phyloP scores from a whole-genome alignment of 306 rosid genomes.

The Glycine soja region DNA sequence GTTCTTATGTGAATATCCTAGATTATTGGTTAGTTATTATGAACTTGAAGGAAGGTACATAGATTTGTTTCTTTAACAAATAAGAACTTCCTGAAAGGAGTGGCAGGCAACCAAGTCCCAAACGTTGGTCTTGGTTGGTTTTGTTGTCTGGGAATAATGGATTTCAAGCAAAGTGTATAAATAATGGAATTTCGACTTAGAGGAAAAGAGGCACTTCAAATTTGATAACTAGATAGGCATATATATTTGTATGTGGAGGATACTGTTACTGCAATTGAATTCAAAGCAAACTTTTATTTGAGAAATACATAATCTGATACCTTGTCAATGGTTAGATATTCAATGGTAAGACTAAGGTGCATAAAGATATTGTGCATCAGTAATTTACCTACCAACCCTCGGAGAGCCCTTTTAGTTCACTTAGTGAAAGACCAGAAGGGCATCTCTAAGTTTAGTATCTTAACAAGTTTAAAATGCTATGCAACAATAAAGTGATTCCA shows the following conservation, averaged over 20 bases:
- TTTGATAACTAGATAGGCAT: slow-evolving; percentile 25
- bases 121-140: slow-evolving; percentile 19
- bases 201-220: slow-evolving; percentile 4
- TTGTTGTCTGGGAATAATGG: slow-evolving; percentile 44
- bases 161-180: slow-evolving; percentile 34
- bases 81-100: slow-evolving; percentile 33
- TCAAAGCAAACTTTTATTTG: slow-evolving; percentile 35
- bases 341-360: slow-evolving; percentile 29
- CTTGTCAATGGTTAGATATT: slow-evolving; percentile 30
- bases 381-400: not conserved
- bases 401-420: not conserved
- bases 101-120: slow-evolving; percentile 35
- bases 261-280: slow-evolving; percentile 33
- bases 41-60: slow-evolving; percentile 51
- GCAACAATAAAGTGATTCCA: slow-evolving; percentile 38
- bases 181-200: slow-evolving; percentile 34
- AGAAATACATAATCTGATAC: slow-evolving; percentile 36
- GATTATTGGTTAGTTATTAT: slow-evolving; percentile 50
- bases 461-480: not conserved
- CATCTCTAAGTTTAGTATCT: not conserved
- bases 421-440: not conserved
- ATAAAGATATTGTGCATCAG: not conserved
- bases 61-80: slow-evolving; percentile 41
- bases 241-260: slow-evolving; percentile 28
- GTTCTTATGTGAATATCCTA: slow-evolving; percentile 64